These are phyloP conservation scores for Heliocybe sulcata DNA, from an alignment of 1,284 basidiomycete species.

Conservation along the genomic window DNA sequence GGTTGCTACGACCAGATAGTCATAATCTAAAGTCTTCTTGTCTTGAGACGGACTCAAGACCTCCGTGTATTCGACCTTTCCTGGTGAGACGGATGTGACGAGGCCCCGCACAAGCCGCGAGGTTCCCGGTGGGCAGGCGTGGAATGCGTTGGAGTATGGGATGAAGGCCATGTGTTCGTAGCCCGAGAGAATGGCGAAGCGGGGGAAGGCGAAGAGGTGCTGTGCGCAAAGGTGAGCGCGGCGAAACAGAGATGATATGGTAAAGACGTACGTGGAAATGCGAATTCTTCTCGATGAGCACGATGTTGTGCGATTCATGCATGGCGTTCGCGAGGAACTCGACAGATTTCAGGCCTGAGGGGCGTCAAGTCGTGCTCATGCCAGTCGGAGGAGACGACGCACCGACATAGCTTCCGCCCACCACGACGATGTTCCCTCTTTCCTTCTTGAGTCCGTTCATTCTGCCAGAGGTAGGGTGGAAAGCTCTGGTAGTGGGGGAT, in stretches of 20 bases:
- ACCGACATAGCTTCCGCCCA: conserved; percentile 20
- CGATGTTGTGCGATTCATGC: conserved; percentile 27
- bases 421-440: conserved; percentile 16
- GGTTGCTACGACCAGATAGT: conserved; percentile 24
- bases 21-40: conserved; percentile 16
- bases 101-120: conserved; percentile 15
- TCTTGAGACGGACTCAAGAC: conserved; percentile 9
- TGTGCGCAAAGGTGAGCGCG: conserved; percentile 8
- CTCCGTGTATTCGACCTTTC: conserved; percentile 9
- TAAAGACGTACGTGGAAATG: conserved; percentile 21
- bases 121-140: conserved; percentile 15
- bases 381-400: neutral
- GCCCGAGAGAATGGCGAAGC: conserved; percentile 29
- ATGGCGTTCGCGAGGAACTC: conserved; percentile 27
- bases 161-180: conserved; percentile 38
- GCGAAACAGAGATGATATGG: neutral
- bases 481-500: neutral
- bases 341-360: conserved; percentile 17
- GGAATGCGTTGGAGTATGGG: conserved; percentile 26
- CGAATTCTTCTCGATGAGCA: conserved; percentile 36
- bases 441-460: neutral
- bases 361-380: neutral
- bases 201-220: conserved; percentile 32
- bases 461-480: neutral
- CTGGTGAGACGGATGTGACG: conserved; percentile 15